These are phyloP conservation scores for Lagenidium sp. DNA, from an alignment of 352 stramenopile species.

Conservation along the genomic window DNA sequence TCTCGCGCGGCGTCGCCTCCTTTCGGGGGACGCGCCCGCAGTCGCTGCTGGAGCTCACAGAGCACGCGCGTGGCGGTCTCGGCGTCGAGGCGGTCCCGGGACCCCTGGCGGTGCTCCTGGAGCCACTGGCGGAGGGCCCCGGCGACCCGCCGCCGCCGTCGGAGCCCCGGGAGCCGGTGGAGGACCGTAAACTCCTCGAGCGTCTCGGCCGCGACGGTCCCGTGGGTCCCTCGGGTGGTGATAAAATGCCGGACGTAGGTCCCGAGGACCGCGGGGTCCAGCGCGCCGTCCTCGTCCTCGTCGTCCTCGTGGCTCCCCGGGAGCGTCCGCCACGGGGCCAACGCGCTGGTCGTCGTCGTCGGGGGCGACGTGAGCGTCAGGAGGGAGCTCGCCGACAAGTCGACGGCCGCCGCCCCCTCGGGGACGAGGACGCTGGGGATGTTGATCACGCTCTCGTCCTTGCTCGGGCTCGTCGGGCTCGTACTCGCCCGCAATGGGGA, in stretches of 20 bases:
- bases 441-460: slow-evolving; percentile 8
- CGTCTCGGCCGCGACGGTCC: slow-evolving; percentile 26
- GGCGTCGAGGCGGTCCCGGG: slow-evolving; percentile 6
- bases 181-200: slow-evolving; percentile 28
- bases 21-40: too few relatives aligned
- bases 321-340: slow-evolving; percentile 2
- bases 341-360: slow-evolving; percentile 8
- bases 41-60: slow-evolving; percentile 9
- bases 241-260: slow-evolving; percentile 33
- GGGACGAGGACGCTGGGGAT: slow-evolving; percentile 16
- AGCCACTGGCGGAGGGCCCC: slow-evolving; percentile 10
- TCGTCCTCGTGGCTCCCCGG: slow-evolving; percentile 12
- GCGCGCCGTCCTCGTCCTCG: slow-evolving; percentile 5
- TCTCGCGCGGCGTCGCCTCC: not conserved
- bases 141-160: slow-evolving; percentile 14
- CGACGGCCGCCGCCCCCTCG: slow-evolving; percentile 1
- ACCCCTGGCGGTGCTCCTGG: slow-evolving; percentile 7
- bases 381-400: too few relatives aligned
- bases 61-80: slow-evolving; percentile 3
- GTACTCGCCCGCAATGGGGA: too few relatives aligned
- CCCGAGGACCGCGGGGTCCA: slow-evolving; percentile 21
- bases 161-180: slow-evolving; percentile 23
- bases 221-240: slow-evolving; percentile 17
- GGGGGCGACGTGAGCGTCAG: too few relatives aligned
- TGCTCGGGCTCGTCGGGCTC: too few relatives aligned